A percentile compares a stretch with the other conserved stretches of the same genome.
These are phyloP conservation scores for Hypericum perforatum DNA, from an alignment of 345 rosid genomes.

Conservation along the genomic window DNA sequence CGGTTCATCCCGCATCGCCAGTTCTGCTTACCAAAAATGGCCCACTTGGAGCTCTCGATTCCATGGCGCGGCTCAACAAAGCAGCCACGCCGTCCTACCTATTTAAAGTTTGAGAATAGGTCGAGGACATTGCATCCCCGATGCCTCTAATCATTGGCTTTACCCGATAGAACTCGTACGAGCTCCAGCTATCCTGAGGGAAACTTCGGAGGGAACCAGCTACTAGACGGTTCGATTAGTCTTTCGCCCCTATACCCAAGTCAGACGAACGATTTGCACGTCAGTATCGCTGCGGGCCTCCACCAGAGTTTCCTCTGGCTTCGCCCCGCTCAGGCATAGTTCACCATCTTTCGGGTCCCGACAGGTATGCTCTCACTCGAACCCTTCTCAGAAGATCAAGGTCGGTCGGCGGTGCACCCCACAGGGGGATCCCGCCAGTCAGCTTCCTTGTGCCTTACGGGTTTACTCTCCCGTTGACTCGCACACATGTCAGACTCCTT, in stretches of 20 bases:
- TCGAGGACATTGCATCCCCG: not conserved
- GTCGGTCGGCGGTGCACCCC: conserved; percentile 3
- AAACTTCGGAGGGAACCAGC: conserved; percentile 3
- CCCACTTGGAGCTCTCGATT: conserved; percentile 3
- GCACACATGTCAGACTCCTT: conserved; percentile 43
- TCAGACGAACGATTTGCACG: not conserved
- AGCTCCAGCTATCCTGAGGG: not conserved
- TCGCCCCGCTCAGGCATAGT: conserved; percentile 1
- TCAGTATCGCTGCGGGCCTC: not conserved
- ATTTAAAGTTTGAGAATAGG: not conserved
- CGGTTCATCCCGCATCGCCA: too few species aligned
- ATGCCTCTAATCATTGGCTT: conserved; percentile 1
- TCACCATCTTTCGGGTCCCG: not conserved
- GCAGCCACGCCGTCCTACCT: not conserved
- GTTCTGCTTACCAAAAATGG: conserved; percentile 5
- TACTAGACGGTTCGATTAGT: not conserved
- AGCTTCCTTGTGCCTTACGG: not conserved
- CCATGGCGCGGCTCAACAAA: not conserved
- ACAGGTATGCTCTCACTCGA: not conserved
- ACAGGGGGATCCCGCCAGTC: too few species aligned
- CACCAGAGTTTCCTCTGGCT: conserved; percentile 2
- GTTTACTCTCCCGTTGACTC: conserved; percentile 36
- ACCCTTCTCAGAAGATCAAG: conserved; percentile 2
- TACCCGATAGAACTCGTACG: conserved; percentile 1
- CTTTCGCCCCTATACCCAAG: not conserved